Evolutionary conservation across 116 monocot genomes (phyloP).

Genomic region (Cymodocea nodosa): DNA sequence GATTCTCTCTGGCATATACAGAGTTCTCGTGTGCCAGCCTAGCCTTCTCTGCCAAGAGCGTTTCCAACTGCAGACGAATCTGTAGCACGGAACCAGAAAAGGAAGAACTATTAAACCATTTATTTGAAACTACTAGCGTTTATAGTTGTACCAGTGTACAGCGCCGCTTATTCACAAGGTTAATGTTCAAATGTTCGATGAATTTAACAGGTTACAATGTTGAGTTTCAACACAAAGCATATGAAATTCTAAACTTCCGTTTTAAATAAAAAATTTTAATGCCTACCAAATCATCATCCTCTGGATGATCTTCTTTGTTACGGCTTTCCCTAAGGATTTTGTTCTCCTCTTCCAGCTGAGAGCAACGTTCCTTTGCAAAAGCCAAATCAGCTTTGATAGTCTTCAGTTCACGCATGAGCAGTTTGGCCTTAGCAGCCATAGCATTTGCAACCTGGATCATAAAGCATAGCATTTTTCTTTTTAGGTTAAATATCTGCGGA

Average conservation of each 20-base stretch:
- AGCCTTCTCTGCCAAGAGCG: conserved; percentile 66
- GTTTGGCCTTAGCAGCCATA: conserved; percentile 93
- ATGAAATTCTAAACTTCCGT: too few species aligned
- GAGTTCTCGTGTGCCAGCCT: conserved; percentile 75
- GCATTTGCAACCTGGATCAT: conserved; percentile 73
- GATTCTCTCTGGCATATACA: conserved; percentile 60
- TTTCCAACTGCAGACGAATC: conserved; percentile 74
- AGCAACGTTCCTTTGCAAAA: conserved; percentile 74
- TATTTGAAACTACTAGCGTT: too few species aligned
- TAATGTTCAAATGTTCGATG: too few species aligned
- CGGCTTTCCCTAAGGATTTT: conserved; percentile 60
- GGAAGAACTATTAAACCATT: too few species aligned
- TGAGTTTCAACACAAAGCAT: too few species aligned
- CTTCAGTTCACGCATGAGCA: conserved; percentile 78
- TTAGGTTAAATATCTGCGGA: background rate
- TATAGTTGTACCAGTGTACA: too few species aligned
- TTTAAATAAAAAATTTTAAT: background rate
- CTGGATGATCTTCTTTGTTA: conserved; percentile 39
- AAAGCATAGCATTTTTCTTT: background rate
- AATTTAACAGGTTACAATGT: too few species aligned
- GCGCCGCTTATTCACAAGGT: too few species aligned
- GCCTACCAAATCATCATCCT: conserved; percentile 85
- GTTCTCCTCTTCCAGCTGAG: conserved; percentile 87
- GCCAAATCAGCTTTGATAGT: conserved; percentile 86
- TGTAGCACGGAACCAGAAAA: conserved; percentile 7